Evolutionary conservation across 2,329 filamentous ascomycete species (phyloP).

Genomic region (Sphaerulina populicola): DNA sequence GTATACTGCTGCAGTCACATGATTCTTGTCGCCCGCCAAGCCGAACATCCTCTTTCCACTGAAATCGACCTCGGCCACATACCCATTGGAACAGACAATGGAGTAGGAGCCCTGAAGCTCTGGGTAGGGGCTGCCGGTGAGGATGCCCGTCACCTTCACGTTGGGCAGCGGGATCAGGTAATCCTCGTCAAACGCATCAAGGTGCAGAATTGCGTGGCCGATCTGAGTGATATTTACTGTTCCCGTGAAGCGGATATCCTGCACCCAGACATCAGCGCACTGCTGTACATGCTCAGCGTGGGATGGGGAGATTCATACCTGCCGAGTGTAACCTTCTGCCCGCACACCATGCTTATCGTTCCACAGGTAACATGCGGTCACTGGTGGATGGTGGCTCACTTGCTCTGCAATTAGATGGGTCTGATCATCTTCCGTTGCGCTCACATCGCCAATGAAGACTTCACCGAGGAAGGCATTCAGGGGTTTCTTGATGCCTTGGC

Average conservation of each 20-base stretch:
- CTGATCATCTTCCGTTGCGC: slow-evolving; percentile 30
- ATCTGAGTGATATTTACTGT: slow-evolving; percentile 42
- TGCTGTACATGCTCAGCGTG: neutral
- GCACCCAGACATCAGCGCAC: neutral
- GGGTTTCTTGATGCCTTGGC: slow-evolving; percentile 44
- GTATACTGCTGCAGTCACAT: slow-evolving; percentile 35
- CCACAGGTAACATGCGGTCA: slow-evolving; percentile 43
- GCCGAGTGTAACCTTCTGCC: slow-evolving; percentile 41
- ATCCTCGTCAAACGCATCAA: slow-evolving; percentile 40
- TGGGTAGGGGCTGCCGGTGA: slow-evolving; percentile 39
- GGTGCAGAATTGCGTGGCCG: slow-evolving; percentile 39
- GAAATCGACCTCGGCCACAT: slow-evolving; percentile 38
- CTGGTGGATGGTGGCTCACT: slow-evolving; percentile 41
- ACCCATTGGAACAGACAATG: slow-evolving; percentile 38
- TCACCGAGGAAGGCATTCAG: slow-evolving; percentile 43
- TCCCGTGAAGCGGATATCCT: slow-evolving; percentile 40
- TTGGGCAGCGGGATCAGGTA: slow-evolving; percentile 41
- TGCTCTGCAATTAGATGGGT: slow-evolving; percentile 40
- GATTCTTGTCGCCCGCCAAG: slow-evolving; percentile 37
- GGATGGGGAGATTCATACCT: slow-evolving; percentile 17
- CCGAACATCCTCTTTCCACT: slow-evolving; percentile 38
- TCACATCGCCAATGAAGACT: slow-evolving; percentile 38
- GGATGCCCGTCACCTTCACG: slow-evolving; percentile 40
- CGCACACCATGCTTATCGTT: slow-evolving; percentile 38
- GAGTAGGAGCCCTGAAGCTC: slow-evolving; percentile 38